Base-by-base conservation (phyloP, 164 flowering plant species). In the Vitis rupestris region DNA sequence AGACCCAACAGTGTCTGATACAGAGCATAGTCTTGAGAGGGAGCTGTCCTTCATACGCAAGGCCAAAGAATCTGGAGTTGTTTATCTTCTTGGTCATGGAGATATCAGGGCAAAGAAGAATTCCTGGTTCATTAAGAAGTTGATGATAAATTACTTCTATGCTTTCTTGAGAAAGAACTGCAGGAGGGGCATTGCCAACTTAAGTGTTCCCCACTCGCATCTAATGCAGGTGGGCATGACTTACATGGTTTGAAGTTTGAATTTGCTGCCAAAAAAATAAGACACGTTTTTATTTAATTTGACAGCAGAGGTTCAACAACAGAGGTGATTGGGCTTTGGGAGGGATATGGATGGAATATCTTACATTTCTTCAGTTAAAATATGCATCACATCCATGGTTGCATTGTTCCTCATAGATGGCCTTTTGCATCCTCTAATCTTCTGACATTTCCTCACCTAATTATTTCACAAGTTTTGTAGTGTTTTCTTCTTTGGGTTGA, bases 171-270 rank as follows among this genome's bases (percentile, higher is more conserved):
- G 98, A 73, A 95, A 87, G 86, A 95, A 93, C 70, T 87, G 96
- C 88, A 79, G 99, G 76, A 83, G 98, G 69, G 97, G 98, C 19
- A 89, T 79, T 69, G 94, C 99, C 2, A 95, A 85, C 61, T 74
- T 95, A 73, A 91, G 92, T 59, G 99, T 93, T 17, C 99, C 97
- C 10, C 98, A 91, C 80, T 71, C 96, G 8, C 85, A 93, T 77
- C 80, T 93, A 68, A 91, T 95, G 86, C 99, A 93, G 77, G 99
- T 93, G 14, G 90, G 94, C 72, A 95, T 93, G 99, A 91, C 97
- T 17, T 95, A 95, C 80, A 93, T 93, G 99, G 99, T 95, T 59
- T 95, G 83, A 90, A 52, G 61, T 50, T 11, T 50, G 47, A 63
- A 2, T 56, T 53, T 31, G 50, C 17, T 27, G 16, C 29, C 57